Conservation (phyloP, 2,329 filamentous ascomycete species). For the Colletotrichum filicis region DNA sequence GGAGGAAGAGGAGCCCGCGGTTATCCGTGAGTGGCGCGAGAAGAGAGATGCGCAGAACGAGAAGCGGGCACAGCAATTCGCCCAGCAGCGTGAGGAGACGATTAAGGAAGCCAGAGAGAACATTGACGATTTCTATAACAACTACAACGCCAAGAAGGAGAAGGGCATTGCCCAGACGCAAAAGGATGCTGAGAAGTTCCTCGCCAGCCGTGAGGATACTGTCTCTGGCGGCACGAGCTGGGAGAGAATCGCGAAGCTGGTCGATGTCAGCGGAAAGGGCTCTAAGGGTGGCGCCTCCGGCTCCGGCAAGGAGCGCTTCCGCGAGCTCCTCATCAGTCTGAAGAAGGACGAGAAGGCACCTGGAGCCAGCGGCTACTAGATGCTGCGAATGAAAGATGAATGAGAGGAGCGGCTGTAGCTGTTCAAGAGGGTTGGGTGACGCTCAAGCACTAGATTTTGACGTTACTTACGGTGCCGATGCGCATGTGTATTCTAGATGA, state of each 20-base stretch:
- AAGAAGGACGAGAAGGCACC: constrained; percentile 92
- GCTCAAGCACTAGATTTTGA: background rate
- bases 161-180: constrained; percentile 90
- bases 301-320: constrained; percentile 95
- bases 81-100: constrained; percentile 84
- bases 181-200: constrained; percentile 92
- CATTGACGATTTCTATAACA: constrained; percentile 99
- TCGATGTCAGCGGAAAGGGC: constrained; percentile 97
- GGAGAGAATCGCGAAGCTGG: constrained; percentile 97
- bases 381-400: background rate
- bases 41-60: constrained; percentile 84
- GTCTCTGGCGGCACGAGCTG: constrained; percentile 95
- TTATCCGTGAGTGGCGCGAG: constrained; percentile 92
- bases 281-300: constrained; percentile 86
- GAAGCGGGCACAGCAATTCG: constrained; percentile 87
- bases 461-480: background rate
- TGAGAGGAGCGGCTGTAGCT: background rate
- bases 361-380: constrained; percentile 71
- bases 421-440: background rate
- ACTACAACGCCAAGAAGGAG: constrained; percentile 98
- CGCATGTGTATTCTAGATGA: constrained; percentile 29
- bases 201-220: constrained; percentile 89
- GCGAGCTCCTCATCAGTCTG: constrained; percentile 86
- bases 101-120: constrained; percentile 90
- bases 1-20: constrained; percentile 84